Base-by-base conservation (phyloP, 202 grass and related monocot genomes). In the Zizania palustris region DNA sequence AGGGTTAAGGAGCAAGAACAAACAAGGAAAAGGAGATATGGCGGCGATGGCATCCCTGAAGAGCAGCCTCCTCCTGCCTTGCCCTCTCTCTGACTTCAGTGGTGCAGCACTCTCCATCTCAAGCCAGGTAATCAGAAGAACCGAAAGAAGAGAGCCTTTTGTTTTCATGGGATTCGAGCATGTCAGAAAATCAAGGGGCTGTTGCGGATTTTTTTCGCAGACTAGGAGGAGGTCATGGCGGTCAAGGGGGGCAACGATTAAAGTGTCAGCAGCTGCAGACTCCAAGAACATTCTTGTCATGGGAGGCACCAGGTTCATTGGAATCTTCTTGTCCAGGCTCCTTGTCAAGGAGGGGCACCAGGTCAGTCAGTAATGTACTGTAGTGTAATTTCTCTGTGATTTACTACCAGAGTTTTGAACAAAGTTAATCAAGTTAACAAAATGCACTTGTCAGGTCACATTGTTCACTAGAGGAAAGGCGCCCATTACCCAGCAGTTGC, bases 381-480 rank as follows among this genome's bases (percentile, higher is more conserved):
- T 20, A 55, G 0, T 55, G 3, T 55, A 7, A 55, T 55, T 55
- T n/a, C 3, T 33, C 7, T 42, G 20, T n/a, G 7, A 62, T 7
- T 34, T 36, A 63, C 34, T 61, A 19, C 35, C 28, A 50, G 13
- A 34, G 83, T 61, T 62, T 67, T 48, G 7, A 5, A 9, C 28
- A 7, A 7, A 1, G 2, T 42, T 19, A 13, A 8, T 45, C 34
- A 22, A 45, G 20, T 54, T 0, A 53, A 60, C 28, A 54, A 28
- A 20, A 1, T 45, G 33, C 45, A 44, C 53, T 83, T 71, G 34
- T 49, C 49, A 99, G 96, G 91, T 99, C 16, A 93, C 96, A 43
- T 82, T 99, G 87, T 99, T 99, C 87, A 99, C 96, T 5, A 92
- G 96, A 66, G 96, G 92, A 63, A 99, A 95, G 83, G 78, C 96